These are phyloP conservation scores for Nigrospora sphaerica DNA, from an alignment of 2,329 filamentous ascomycete species.

Conservation along the genomic window DNA sequence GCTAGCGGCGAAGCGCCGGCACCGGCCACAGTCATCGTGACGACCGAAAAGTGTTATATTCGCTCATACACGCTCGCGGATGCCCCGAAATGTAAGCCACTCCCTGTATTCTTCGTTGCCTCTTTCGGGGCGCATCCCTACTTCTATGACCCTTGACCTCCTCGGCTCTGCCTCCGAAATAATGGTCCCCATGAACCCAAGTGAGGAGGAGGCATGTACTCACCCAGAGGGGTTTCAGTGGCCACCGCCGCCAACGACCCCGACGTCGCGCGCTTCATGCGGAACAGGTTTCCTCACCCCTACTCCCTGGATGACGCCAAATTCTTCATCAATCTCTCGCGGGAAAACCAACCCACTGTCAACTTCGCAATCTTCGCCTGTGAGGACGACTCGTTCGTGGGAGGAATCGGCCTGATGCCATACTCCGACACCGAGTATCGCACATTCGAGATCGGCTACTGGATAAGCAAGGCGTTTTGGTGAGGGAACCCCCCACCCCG, in stretches of 20 bases:
- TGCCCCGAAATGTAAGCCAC: slow-evolving; percentile 13
- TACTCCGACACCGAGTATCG: slow-evolving; percentile 30
- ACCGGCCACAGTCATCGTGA: slow-evolving; percentile 12
- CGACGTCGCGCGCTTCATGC: slow-evolving; percentile 29
- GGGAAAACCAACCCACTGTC: slow-evolving; percentile 12
- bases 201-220: no score
- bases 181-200: no score
- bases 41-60: slow-evolving; percentile 25
- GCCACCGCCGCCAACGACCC: slow-evolving; percentile 29
- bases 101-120: no score
- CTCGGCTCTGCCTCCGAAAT: no score
- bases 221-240: slow-evolving; percentile 6
- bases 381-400: slow-evolving; percentile 24
- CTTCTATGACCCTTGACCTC: no score
- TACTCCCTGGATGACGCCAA: slow-evolving; percentile 34
- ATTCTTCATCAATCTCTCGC: slow-evolving; percentile 23
- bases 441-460: slow-evolving; percentile 44
- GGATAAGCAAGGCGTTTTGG: slow-evolving; percentile 33
- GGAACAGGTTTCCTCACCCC: slow-evolving; percentile 36
- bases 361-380: slow-evolving; percentile 27
- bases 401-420: slow-evolving; percentile 31
- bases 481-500: no score
- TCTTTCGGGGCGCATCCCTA: no score
- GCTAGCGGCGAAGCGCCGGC: no score
- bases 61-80: slow-evolving; percentile 33